phyloP scores from a whole-genome alignment of 2,329 filamentous ascomycete genomes.

The Mycogone perniciosa region DNA sequence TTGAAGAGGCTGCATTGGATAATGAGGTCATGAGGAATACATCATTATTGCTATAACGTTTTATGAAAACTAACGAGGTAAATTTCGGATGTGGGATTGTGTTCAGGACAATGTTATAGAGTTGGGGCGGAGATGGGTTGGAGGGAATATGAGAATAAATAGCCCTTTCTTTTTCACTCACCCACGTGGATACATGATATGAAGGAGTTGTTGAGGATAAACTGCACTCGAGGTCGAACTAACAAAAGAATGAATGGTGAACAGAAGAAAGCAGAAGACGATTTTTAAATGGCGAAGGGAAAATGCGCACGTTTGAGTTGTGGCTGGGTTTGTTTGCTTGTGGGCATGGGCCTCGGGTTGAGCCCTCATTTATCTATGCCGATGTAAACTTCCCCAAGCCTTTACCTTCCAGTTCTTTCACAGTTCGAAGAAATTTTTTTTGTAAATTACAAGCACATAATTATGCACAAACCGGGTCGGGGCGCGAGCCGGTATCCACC shows the following conservation, averaged over 20 bases:
- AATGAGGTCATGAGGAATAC: not conserved
- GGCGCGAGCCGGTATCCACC: no score
- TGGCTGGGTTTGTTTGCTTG: not conserved
- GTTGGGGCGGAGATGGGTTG: not conserved
- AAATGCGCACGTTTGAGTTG: not conserved
- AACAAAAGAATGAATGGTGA: not conserved
- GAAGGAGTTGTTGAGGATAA: conserved; percentile 2
- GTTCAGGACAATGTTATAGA: not conserved
- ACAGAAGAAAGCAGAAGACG: not conserved
- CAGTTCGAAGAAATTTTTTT: no score
- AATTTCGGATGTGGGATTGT: not conserved
- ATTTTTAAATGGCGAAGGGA: not conserved
- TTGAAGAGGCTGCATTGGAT: not conserved
- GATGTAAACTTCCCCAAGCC: no score
- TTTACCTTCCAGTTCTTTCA: no score
- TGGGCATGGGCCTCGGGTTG: no score
- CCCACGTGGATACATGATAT: conserved; percentile 6
- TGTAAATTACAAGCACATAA: no score
- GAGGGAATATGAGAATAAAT: conserved; percentile 4
- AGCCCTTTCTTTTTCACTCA: conserved; percentile 3
- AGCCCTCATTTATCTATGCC: no score
- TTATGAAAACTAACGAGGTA: not conserved
- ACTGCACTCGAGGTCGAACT: conserved; percentile 5
- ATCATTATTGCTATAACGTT: conserved; percentile 3
- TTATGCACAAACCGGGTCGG: no score